These are phyloP conservation scores for Mycena chlorophos DNA, from an alignment of 768 basidiomycete species.

Conservation along the genomic window DNA sequence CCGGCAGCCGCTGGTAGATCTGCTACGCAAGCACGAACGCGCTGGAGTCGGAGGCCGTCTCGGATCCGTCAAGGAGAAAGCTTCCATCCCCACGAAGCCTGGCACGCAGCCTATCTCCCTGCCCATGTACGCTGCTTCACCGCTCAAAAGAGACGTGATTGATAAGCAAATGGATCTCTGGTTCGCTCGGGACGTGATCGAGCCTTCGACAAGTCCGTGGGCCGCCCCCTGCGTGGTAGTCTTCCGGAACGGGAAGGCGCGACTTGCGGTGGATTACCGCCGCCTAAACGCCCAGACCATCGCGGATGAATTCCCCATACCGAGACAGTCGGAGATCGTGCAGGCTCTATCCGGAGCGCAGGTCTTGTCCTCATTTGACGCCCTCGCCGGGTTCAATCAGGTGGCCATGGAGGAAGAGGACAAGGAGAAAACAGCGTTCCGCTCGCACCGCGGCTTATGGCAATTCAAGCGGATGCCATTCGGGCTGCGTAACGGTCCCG, in stretches of 20 bases:
- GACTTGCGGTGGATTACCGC: constrained; percentile 34
- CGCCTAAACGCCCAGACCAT: constrained; percentile 14
- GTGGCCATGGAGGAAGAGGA: constrained; percentile 25
- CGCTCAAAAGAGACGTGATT: no score
- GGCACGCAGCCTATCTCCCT: constrained; percentile 19
- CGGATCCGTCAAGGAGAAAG: constrained; percentile 19
- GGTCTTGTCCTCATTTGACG: constrained; percentile 19
- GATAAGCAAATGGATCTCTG: constrained; percentile 28
- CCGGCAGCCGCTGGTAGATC: no score
- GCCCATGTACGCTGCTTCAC: constrained; percentile 25
- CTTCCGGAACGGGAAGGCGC: no score
- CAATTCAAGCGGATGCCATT: constrained; percentile 26
- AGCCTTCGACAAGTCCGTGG: constrained; percentile 29
- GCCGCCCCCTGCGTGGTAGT: no score
- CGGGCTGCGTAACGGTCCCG: not conserved
- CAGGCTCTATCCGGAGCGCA: constrained; percentile 24
- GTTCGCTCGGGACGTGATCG: constrained; percentile 30
- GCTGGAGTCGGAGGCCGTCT: constrained; percentile 26
- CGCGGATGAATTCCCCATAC: constrained; percentile 31
- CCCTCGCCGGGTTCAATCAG: constrained; percentile 35
- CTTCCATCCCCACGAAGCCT: constrained; percentile 15
- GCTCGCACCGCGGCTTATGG: constrained; percentile 31
- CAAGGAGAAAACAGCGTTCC: constrained; percentile 31
- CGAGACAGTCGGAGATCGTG: constrained; percentile 27
- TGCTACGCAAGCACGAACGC: constrained; percentile 3